Base-by-base conservation (phyloP, 352 stramenopile species). In the Pythium scleroteichum region DNA sequence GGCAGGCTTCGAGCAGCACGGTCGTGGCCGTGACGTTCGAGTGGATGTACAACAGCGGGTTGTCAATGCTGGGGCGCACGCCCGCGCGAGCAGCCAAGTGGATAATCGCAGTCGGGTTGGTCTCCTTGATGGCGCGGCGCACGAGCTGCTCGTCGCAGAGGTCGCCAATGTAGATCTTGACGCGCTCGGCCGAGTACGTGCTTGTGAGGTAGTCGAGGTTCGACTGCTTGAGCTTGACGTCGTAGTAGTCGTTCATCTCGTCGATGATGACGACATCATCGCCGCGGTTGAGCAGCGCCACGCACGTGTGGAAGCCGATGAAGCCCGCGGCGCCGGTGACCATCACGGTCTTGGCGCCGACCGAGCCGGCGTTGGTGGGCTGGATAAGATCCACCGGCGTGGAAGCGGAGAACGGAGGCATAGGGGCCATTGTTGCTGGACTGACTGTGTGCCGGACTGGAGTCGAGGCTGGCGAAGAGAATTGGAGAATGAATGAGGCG, bases 161-260 rank as follows among this genome's bases (percentile, higher is more conserved):
- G 70, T 99, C 95, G 19, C 93, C 96, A 26, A 93, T 77, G 70
- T 90, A 91, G 29, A 98, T 76, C 0, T 55, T 62, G 26, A 97
- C 85, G 53, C 82, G 78, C 27, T 81, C 72, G 9, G 58, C 52
- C 22, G 70, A 66, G 68, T 78, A 94, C 14, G 52, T 77, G 20
- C 72, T 62, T 4, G 75, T 68, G 14, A 98, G 85, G 45, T 85
- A 78, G 54, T 87, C 73, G 4, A 99, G 76, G 75, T 99, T 99
- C 52, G 71, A 79, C 62, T 98, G 83, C 82, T 99, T 99, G 63
- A 98, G 92, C 51, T 73, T 66, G n/a, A 98, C 88, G 71, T 99
- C 95, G 73, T 99, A 99, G 76, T 99, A 99, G 69, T 99, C 94
- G 71, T 99, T 99, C 52, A 99, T 79, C 79, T 99, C 97, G 68